phyloP scores from a whole-genome alignment of 129 eudicot species.

The Apium graveolens region DNA sequence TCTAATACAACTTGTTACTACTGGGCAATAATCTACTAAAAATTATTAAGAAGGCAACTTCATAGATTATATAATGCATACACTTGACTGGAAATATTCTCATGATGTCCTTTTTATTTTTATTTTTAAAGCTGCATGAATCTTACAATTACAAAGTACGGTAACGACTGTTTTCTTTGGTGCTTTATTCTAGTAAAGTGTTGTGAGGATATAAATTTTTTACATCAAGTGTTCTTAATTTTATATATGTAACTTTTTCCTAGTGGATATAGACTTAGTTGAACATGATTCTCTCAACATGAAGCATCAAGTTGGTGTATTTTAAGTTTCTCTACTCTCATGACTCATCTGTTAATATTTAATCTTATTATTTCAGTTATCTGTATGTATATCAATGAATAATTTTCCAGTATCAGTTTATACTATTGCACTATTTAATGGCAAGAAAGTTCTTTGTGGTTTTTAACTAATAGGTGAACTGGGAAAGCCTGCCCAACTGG shows the following conservation, averaged over 20 bases:
- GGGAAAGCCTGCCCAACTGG: conserved; percentile 89
- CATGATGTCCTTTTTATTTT: too few species aligned
- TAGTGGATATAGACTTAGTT: too few species aligned
- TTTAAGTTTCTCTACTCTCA: background rate
- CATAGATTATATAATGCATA: too few species aligned
- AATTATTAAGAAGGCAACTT: too few species aligned
- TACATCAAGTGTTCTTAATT: too few species aligned
- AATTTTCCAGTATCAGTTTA: background rate
- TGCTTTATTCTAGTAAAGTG: too few species aligned
- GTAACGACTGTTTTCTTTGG: too few species aligned
- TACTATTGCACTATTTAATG: background rate
- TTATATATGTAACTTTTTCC: too few species aligned
- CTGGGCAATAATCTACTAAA: background rate
- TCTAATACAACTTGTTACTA: background rate
- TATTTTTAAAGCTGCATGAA: too few species aligned
- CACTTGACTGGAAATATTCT: too few species aligned
- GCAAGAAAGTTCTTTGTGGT: background rate
- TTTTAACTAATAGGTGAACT: conserved; percentile 59
- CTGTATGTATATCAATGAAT: background rate
- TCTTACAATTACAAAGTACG: too few species aligned
- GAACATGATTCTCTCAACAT: background rate
- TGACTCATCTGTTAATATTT: background rate
- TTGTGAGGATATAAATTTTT: too few species aligned
- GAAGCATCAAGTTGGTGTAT: background rate
- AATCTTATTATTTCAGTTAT: background rate